Base-by-base conservation (phyloP, 805 yeast genomes). In the Candida dajiaensis region DNA sequence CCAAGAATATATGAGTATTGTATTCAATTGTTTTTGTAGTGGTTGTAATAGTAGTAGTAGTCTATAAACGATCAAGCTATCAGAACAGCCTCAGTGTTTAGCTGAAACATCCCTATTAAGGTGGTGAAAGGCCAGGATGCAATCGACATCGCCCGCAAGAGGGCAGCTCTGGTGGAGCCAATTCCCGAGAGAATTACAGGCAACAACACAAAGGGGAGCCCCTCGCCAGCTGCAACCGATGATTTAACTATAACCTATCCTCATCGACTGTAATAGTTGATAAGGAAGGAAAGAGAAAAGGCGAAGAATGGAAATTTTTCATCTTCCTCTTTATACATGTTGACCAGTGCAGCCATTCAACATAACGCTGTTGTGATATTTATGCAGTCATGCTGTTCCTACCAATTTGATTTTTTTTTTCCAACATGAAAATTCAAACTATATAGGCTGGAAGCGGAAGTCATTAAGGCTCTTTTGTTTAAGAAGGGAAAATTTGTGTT, bases 221-320 rank as follows among this genome's bases (percentile, higher is more conserved):
- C 13, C 38, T 21, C 16, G 44, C 49, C 56, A 57, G 60, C 57
- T 52, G 66, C 55, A 65, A 63, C 68, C 71, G 75, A 63, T 62
- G 65, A 59, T 46, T 47, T 42, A 51, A 51, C 56, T 54, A 49
- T 44, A 52, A 52, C 67, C 74, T 66, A 56, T 73, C 79, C 64
- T 76, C 79, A 73, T 72, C 67, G 79, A 72, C 79, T 75, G 79
- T 71, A 66, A 72, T 75, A 76, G 80, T 74, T 76, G 80, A 72
- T 73, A 57, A 58, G 50, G 72, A 68, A 37, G 42, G 44, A 49
- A 41, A 43, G 47, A 45, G 26, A n/a, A 25, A 41, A 38, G 9
- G 47, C 39, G 28, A 28, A 12, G 31, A 22, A 37, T 36, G 20
- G 25, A 20, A 25, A 39, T 15, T 43, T 43, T 31, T 37, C 36